Base-by-base conservation (phyloP, 257 asterid genomes). In the Verbascum thapsus region DNA sequence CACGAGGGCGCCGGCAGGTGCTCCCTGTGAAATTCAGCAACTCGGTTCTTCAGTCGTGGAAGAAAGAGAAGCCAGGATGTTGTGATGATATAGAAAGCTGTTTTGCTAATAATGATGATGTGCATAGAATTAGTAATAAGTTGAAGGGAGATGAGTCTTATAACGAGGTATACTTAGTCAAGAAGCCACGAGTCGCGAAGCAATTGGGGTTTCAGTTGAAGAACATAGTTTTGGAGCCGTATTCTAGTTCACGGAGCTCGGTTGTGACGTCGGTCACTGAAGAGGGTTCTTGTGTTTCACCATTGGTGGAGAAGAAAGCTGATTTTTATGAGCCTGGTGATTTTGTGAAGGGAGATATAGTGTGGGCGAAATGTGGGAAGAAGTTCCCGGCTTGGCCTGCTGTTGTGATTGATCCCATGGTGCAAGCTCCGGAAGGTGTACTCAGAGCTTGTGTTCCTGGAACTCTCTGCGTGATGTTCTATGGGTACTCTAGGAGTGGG, bases 331-430 rank as follows among this genome's bases (percentile, higher is more conserved):
- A 64, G 68, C 95, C 85, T 3, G 72, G 72, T 40, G 90, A 90
- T 56, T 94, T 94, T 68, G 81, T 64, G 35, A 45, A 11, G 73
- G 95, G 86, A 3, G 99, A 94, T 60, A 64, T 82, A 26, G 95
- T 90, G 48, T 94, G 99, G 99, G 99, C 98, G 3, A 94, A 82
- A 63, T 90, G 95, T 62, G 98, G 98, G 53, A 94, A 86, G 74
- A 69, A 78, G 12, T 87, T 64, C 35, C 95, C 99, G 12, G 95
- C 98, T 48, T 94, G 99, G 99, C 99, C 99, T 18, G 98, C 95
- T 45, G 63, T 77, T 44, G 97, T 90, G 37, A 88, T 94, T 41
- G 95, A 94, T 41, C 99, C 97, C 12, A 64, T 78, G 9, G 60
- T 68, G 51, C 83, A 90, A 72, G 99, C 99, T 15, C 99, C 99